Base-by-base conservation (phyloP, 192 early-diverging fungal genomes). In the Linnemannia schmuckeri region DNA sequence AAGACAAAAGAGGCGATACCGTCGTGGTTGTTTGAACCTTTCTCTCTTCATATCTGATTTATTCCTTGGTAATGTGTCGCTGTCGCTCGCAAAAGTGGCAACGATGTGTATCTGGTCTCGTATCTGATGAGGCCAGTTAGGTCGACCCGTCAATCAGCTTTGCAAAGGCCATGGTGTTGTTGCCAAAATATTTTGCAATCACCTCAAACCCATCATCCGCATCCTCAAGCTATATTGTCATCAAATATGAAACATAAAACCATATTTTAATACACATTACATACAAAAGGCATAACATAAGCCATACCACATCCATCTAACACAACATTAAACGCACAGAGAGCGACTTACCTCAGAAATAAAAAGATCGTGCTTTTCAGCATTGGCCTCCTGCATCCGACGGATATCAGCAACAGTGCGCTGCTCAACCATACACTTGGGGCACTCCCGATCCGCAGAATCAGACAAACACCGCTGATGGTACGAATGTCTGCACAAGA, bases 401-500 rank as follows among this genome's bases (percentile, higher is more conserved):
- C 97, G 88, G 74, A 97, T 92, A 33, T 98, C 97, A 46, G 93
- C 90, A 3, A 99, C 94, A 89, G 94, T 91, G 68, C 95, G 93
- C 88, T 97, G 94, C 82, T 99, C 94, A 33, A 95, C 91, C 75
- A 93, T 94, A 88, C 98, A 99, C 71, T 94, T 91, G n/a, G 94
- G 95, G 49, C 96, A 96, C 72, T 93, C 92, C 27, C 90, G 82
- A 38, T 93, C 93, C 13, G 85, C 70, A 52, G 87, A 80, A 70
- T 93, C 92, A 22, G 90, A 83, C 37, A 93, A 72, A 70, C 92
- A 93, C n/a, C 97, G 88, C 81, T 96, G 94, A 88, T 99, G 98
- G 83, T 95, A 99, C 63, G 97, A 96, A 79, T 99, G 98, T 77
- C 95, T 93, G 90, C 98, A 99, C 80, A 98, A 82, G 85, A 98